Evolutionary conservation across 2,329 filamentous ascomycete genomes (phyloP).

Genomic region (Apiospora marii): DNA sequence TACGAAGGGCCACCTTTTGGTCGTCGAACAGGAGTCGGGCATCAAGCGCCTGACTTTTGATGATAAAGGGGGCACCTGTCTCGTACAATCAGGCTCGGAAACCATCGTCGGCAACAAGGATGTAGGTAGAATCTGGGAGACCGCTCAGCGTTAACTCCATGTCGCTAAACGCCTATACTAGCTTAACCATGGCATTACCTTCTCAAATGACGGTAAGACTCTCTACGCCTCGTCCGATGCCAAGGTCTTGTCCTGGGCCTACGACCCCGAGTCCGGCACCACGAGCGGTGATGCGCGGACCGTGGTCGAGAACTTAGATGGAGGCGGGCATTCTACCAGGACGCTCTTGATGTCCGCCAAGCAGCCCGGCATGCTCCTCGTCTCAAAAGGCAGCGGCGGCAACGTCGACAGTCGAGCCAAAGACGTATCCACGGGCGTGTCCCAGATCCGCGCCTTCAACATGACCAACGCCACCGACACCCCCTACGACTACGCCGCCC

Average conservation of each 20-base stretch:
- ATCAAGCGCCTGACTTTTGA: conserved; percentile 45
- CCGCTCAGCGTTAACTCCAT: background rate
- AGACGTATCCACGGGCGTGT: conserved; percentile 60
- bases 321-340: conserved; percentile 68
- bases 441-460: conserved; percentile 64
- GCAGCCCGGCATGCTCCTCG: conserved; percentile 64
- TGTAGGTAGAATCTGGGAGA: conserved; percentile 16
- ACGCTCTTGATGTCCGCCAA: conserved; percentile 69
- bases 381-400: conserved; percentile 69
- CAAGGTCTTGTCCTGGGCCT: conserved; percentile 69
- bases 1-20: conserved; percentile 44
- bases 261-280: conserved; percentile 60
- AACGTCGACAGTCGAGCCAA: conserved; percentile 67
- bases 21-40: conserved; percentile 43
- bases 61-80: conserved; percentile 38
- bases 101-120: conserved; percentile 24
- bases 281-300: conserved; percentile 53
- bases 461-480: conserved; percentile 39
- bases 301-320: conserved; percentile 68
- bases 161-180: conserved; percentile 33
- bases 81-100: conserved; percentile 37
- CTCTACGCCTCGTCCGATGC: conserved; percentile 64
- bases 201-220: conserved; percentile 60
- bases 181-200: conserved; percentile 64
- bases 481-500: conserved; percentile 51